Evolutionary conservation across 2,329 filamentous ascomycete species (phyloP).

Genomic region (Myrmaecium sp.): DNA sequence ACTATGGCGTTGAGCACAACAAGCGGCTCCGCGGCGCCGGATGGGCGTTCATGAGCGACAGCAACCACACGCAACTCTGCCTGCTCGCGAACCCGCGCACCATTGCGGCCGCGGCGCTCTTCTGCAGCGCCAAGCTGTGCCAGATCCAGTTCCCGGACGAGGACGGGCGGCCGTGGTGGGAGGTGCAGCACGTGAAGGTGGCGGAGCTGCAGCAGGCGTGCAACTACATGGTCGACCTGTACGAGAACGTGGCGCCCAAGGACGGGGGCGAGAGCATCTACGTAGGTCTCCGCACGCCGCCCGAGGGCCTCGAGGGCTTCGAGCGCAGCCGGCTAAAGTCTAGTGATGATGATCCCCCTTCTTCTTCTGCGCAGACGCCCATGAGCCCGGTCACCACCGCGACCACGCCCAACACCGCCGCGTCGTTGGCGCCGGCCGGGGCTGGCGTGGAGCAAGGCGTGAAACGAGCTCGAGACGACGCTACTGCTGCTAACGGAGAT

Average conservation of each 20-base stretch:
- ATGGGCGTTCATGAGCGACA: slow-evolving; percentile 91
- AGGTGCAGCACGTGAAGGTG: slow-evolving; percentile 53
- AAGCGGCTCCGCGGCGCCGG: slow-evolving; percentile 69
- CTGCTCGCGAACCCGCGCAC: slow-evolving; percentile 63
- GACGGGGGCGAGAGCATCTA: slow-evolving; percentile 29
- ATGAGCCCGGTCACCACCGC: slow-evolving; percentile 7
- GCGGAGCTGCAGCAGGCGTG: slow-evolving; percentile 56
- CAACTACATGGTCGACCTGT: slow-evolving; percentile 49
- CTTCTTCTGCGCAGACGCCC: no score
- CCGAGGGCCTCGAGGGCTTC: slow-evolving; percentile 14
- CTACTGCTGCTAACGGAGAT: slow-evolving; percentile 4
- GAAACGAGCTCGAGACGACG: slow-evolving; percentile 8
- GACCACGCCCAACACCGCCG: no score
- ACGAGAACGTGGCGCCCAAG: slow-evolving; percentile 23
- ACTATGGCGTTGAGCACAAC: slow-evolving; percentile 58
- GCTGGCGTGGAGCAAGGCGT: slow-evolving; percentile 11
- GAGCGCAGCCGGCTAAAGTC: slow-evolving; percentile 14
- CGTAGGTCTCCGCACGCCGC: slow-evolving; percentile 24
- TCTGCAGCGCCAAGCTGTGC: slow-evolving; percentile 66
- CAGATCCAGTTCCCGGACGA: slow-evolving; percentile 56
- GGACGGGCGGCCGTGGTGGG: slow-evolving; percentile 75
- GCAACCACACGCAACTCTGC: slow-evolving; percentile 67
- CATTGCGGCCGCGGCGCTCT: slow-evolving; percentile 72
- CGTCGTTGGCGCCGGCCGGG: slow-evolving; percentile 8
- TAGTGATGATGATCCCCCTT: no score